These are phyloP conservation scores for Noccaea bulbosa DNA, from an alignment of 345 rosid genomes.

Conservation along the genomic window DNA sequence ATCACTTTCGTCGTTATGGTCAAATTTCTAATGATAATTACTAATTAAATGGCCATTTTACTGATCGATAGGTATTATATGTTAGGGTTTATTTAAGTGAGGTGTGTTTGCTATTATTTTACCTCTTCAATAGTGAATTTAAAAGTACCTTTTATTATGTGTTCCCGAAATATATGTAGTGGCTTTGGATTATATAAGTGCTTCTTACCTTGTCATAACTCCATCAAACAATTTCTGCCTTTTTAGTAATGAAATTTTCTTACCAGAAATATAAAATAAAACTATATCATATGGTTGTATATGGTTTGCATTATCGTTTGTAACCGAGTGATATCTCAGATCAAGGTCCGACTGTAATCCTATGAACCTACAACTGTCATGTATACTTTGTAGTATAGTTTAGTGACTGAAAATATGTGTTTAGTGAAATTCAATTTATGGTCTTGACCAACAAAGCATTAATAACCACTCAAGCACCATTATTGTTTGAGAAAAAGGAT, in stretches of 20 bases:
- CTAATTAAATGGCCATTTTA: neutral
- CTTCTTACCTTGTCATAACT: slow-evolving; percentile 17
- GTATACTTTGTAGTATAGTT: neutral
- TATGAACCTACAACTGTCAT: neutral
- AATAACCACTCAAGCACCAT: slow-evolving; percentile 2
- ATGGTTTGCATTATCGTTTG: neutral
- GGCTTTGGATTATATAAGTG: slow-evolving; percentile 19
- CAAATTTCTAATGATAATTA: slow-evolving; percentile 28
- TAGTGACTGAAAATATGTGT: neutral
- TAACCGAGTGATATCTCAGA: slow-evolving; percentile 6
- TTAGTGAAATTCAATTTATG: neutral
- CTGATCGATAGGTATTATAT: slow-evolving; percentile 12
- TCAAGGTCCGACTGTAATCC: slow-evolving; percentile 5
- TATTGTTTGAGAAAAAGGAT: neutral
- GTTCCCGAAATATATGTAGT: slow-evolving; percentile 23
- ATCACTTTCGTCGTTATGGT: slow-evolving; percentile 37
- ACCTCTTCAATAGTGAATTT: slow-evolving; percentile 27
- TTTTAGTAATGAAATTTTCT: neutral
- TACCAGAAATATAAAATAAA: neutral
- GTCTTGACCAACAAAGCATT: neutral
- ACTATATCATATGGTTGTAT: neutral
- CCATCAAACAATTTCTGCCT: slow-evolving; percentile 23
- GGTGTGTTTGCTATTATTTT: slow-evolving; percentile 12
- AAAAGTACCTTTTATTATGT: slow-evolving; percentile 11
- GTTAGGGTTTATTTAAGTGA: slow-evolving; percentile 33